Conservation (phyloP, 1,284 basidiomycete genomes). For the Mrakiaceae sp. region DNA sequence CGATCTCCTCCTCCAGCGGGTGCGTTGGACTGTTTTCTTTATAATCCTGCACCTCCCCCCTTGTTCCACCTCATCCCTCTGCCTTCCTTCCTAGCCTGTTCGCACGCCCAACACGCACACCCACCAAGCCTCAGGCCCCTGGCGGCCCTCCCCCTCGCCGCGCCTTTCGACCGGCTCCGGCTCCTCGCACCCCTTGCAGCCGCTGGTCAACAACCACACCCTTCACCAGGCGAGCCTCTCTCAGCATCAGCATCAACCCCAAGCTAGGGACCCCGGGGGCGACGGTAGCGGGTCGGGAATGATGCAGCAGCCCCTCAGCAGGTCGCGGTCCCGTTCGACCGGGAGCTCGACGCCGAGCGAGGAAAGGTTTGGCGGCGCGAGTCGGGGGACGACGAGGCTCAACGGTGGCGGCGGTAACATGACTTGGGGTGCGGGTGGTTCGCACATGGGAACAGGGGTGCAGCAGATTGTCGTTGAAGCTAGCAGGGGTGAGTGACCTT, state of each 20-base stretch:
- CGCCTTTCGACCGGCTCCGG: not conserved
- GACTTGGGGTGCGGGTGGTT: not conserved
- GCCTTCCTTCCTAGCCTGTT: not conserved
- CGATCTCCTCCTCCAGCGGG: not conserved
- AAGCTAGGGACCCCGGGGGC: not conserved
- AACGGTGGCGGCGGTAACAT: not conserved
- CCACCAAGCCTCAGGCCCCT: not conserved
- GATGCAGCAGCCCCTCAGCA: too few relatives aligned
- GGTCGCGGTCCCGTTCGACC: too few relatives aligned
- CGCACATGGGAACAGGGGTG: too few relatives aligned
- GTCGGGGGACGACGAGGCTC: not conserved
- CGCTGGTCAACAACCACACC: not conserved
- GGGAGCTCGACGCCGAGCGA: too few relatives aligned
- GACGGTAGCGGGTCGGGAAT: not conserved
- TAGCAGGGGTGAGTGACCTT: too few relatives aligned
- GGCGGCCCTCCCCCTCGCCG: not conserved
- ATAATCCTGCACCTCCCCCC: not conserved
- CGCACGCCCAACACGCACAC: conserved; percentile 2
- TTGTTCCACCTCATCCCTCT: not conserved
- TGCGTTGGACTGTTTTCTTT: not conserved
- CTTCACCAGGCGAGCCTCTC: not conserved
- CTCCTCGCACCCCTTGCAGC: not conserved
- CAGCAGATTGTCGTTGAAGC: too few relatives aligned
- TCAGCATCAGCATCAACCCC: not conserved
- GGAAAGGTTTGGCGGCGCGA: too few relatives aligned